Evolutionary conservation across 192 early-diverging fungal species (phyloP).

Genomic region (Backusella tarrabulga): DNA sequence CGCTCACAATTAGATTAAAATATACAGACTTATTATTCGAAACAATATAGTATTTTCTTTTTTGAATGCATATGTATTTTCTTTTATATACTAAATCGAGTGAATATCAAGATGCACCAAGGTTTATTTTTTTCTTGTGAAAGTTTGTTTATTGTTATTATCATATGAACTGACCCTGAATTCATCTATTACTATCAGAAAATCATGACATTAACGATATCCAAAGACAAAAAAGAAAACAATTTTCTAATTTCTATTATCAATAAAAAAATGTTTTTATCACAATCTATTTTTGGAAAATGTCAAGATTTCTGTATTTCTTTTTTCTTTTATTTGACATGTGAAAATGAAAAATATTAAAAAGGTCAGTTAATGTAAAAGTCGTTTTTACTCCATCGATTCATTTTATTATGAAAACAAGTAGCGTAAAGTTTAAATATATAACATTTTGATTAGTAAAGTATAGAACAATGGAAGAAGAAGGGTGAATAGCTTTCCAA

Average conservation of each 20-base stretch:
- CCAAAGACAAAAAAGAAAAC: neutral
- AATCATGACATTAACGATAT: neutral
- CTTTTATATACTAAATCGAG: no score
- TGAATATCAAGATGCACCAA: no score
- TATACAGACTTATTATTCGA: no score
- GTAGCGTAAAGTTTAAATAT: neutral
- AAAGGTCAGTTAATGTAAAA: neutral
- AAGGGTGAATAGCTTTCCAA: neutral
- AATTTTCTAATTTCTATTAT: no score
- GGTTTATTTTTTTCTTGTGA: no score
- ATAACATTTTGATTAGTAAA: neutral
- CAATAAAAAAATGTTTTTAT: neutral
- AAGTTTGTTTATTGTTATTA: no score
- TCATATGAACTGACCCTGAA: no score
- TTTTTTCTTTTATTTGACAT: neutral
- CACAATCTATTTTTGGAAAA: slow-evolving; percentile 2
- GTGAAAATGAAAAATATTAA: neutral
- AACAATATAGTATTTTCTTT: no score
- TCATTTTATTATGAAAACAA: neutral
- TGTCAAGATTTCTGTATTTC: neutral
- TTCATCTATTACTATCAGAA: neutral
- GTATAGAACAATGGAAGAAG: neutral
- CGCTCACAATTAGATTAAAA: no score
- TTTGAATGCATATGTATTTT: no score
- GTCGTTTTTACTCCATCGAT: neutral